Base-by-base conservation (phyloP, 352 stramenopile species). In the Pythium guiyangense region DNA sequence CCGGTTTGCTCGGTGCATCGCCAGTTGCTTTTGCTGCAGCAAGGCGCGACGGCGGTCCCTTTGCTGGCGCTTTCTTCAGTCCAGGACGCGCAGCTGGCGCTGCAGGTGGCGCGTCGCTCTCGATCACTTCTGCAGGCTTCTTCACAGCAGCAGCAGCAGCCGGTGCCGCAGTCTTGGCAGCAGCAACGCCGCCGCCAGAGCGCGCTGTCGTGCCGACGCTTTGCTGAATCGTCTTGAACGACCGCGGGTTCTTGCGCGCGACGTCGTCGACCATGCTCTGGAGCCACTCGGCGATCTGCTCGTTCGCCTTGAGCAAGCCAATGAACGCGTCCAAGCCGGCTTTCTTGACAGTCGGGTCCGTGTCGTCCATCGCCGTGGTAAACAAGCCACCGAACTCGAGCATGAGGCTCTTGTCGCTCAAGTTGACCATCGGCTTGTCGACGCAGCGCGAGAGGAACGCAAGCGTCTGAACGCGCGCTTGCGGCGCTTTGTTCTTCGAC, bases 401-500 rank as follows among this genome's bases (percentile, higher is more conserved):
- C n/a, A 94, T 69, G 25, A 91, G 44, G 2, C 50, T 59, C 29
- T 87, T 81, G 59, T 94, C 86, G 15, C 58, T 63, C 5, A 88
- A 37, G 49, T 84, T 88, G 4, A 93, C 67, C 42, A 75, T 74
- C 31, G 70, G 73, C 34, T 90, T 94, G 55, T 90, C 77, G 17
- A 93, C 69, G 26, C 77, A 79, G 42, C 86, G 80, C 17, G 69
- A 59, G 25, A 96, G 25, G 57, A 94, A 94, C 15, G 37, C 63
- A 50, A 96, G 71, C 8, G 68, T 88, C 43, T 94, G 86, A 3
- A 90, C 84, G 18, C 86, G 81, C 1, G 86, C 80, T 54, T 83
- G 73, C 1, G 86, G 86, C 10, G 86, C 69, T 50, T 94, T 96
- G 66, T 93, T 96, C 61, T 93, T 94, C 0, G 70, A 70, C 5